Base-by-base conservation (phyloP, 2,329 filamentous ascomycete species). In the Chrysosporium queenslandicum region DNA sequence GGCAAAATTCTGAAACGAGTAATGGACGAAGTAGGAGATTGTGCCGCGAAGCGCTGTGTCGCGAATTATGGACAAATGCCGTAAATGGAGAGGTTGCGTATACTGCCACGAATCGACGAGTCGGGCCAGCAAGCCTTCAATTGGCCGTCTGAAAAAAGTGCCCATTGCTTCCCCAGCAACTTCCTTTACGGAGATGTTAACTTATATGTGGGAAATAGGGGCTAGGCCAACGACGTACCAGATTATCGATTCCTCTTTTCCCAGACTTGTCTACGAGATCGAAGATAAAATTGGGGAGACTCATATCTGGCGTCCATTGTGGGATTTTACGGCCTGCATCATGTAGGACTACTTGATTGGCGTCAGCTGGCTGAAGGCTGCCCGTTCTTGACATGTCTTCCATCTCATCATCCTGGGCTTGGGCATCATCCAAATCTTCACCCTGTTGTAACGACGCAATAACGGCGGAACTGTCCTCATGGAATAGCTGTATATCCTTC, bases 71-170 rank as follows among this genome's bases (percentile, higher is more conserved):
- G 75, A 71, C 14, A 81, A 64, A 59, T 81, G 78, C 16, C 76
- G 73, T 20, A 82, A 67, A 61, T 80, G 74, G 2, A 68, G 64
- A 21, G 80, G 79, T 58, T 83, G 80, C n/a, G 76, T 77, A 14
- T 74, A 59, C 50, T 79, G 73, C 74, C 79, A 81, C 51, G 72
- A 68, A 52, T 80, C 74, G 1, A 76, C 76, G 34, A 83, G 58
- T 23, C 77, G 74, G 46, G 64, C 65, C 20, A 82, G 60, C 18
- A 73, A 65, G 27, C 73, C 71, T 59, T 83, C 80, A 27, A 80
- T 60, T 0, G 78, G 76, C 46, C 78, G 69, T 50, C 71, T 72
- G 64, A 75, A 81, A 58, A 78, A 75, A 8, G 65, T 63, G 8
- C 80, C 79, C 46, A 77, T 69, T 6, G 70, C 61, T 57, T 61